A percentile compares a stretch with the other conserved stretches of the same genome.
phyloP scores from a whole-genome alignment of 805 yeast genomes.

The Kodamaea fukazawae region DNA sequence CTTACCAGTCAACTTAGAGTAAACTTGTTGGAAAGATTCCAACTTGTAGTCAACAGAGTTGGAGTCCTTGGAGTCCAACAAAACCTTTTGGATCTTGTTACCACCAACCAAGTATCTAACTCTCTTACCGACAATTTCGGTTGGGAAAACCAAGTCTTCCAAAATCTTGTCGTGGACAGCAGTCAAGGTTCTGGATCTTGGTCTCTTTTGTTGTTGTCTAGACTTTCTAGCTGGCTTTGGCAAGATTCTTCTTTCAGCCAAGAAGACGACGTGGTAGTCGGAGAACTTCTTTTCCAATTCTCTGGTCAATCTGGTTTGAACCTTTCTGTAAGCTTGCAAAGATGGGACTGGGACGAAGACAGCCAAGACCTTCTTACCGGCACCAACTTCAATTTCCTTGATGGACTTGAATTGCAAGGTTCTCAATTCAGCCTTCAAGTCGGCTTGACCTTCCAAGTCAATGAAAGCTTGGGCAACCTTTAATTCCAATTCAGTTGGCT shows the following conservation, averaged over 20 bases:
- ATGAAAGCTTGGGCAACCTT: conserved; percentile 98
- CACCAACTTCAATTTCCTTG: conserved; percentile 95
- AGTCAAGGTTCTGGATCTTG: conserved; percentile 98
- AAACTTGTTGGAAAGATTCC: conserved; percentile 98
- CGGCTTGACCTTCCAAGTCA: conserved; percentile 95
- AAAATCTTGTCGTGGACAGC: conserved; percentile 98
- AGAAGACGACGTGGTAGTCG: conserved; percentile 98
- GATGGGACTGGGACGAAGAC: conserved; percentile 98
- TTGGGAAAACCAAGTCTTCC: conserved; percentile 99
- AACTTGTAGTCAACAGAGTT: conserved; percentile 96
- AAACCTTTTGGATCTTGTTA: conserved; percentile 95
- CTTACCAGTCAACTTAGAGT: conserved; percentile 98
- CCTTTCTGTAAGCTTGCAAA: conserved; percentile 90
- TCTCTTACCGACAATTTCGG: conserved; percentile 99
- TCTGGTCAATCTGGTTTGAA: conserved; percentile 95
- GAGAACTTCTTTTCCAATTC: conserved; percentile 99
- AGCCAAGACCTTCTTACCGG: conserved; percentile 98
- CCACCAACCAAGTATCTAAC: conserved; percentile 99
- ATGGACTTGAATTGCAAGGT: conserved; percentile 98
- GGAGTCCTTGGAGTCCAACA: conserved; percentile 97
- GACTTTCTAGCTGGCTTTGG: conserved; percentile 98
- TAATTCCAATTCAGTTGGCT: conserved; percentile 98
- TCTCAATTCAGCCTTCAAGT: conserved; percentile 96
- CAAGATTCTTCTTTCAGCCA: conserved; percentile 98
- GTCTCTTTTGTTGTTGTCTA: conserved; percentile 96